Conservation (phyloP, 352 stramenopile species). For the Discostella stelligera region DNA sequence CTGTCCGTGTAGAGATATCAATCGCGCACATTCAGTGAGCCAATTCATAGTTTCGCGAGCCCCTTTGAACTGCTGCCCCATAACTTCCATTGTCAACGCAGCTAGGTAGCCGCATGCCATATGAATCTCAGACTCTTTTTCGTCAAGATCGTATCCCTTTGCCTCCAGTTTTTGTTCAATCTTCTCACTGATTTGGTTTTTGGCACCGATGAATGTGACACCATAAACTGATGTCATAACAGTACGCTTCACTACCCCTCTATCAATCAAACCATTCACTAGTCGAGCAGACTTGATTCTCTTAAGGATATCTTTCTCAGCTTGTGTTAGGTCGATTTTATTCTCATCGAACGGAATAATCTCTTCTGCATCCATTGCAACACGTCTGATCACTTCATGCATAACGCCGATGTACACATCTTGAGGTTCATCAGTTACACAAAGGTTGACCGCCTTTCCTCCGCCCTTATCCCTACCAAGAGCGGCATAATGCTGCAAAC, state of each 20-base stretch:
- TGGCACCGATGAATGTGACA: constrained; percentile 98
- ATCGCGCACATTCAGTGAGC: constrained; percentile 83
- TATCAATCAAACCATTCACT: constrained; percentile 80
- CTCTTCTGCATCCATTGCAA: constrained; percentile 70
- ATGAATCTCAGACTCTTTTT: constrained; percentile 77
- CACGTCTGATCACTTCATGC: constrained; percentile 84
- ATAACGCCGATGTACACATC: constrained; percentile 98
- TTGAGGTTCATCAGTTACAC: constrained; percentile 89
- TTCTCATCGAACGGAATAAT: constrained; percentile 66
- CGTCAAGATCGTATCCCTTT: constrained; percentile 78
- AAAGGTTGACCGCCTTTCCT: constrained; percentile 94
- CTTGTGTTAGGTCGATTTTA: constrained; percentile 57
- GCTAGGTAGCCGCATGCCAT: constrained; percentile 88
- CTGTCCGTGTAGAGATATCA: constrained; percentile 85
- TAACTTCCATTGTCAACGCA: constrained; percentile 92
- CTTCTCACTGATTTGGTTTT: constrained; percentile 96
- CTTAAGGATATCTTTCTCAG: constrained; percentile 65
- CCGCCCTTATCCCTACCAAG: constrained; percentile 92
- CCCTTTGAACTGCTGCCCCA: constrained; percentile 95
- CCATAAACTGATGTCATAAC: constrained; percentile 99
- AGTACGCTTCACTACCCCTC: constrained; percentile 99
- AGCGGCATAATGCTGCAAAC: constrained; percentile 98
- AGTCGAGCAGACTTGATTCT: constrained; percentile 70
- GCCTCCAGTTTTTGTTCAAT: constrained; percentile 89
- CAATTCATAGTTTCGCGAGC: constrained; percentile 95